Conservation (phyloP, 179 eudicot species). For the Corrigiola litoralis region DNA sequence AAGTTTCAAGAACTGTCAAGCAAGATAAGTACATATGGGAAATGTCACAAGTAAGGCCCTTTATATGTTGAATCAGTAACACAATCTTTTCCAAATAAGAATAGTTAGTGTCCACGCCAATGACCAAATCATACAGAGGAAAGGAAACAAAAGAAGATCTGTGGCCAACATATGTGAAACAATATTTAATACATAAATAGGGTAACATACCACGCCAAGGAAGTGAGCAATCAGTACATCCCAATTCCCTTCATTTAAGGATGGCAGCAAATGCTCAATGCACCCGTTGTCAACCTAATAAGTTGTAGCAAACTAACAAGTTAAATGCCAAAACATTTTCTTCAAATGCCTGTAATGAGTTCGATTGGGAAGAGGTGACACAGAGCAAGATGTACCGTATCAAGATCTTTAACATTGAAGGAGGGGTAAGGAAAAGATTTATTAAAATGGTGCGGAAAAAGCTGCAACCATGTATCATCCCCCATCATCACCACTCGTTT, state of each 20-base stretch:
- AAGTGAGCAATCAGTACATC: slow-evolving; percentile 97
- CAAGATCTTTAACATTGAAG: slow-evolving; percentile 91
- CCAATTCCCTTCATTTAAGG: slow-evolving; percentile 69
- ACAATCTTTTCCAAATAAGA: too few relatives aligned
- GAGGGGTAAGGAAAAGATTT: slow-evolving; percentile 89
- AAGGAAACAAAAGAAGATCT: background rate
- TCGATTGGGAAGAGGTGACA: background rate
- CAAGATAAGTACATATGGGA: too few relatives aligned
- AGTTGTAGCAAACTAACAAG: slow-evolving; percentile 9
- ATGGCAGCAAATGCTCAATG: slow-evolving; percentile 66
- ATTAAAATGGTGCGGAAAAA: slow-evolving; percentile 86
- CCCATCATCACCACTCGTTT: slow-evolving; percentile 98
- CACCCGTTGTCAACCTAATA: slow-evolving; percentile 90
- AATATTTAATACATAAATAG: background rate
- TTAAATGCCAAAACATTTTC: background rate
- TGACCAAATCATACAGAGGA: background rate
- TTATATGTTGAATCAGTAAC: too few relatives aligned
- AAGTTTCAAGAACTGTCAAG: too few relatives aligned
- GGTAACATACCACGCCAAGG: slow-evolving; percentile 85
- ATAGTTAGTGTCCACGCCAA: too few relatives aligned
- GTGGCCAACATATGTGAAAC: background rate
- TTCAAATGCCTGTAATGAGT: background rate
- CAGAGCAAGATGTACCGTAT: slow-evolving; percentile 53
- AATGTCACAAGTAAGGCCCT: too few relatives aligned
- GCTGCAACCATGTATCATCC: slow-evolving; percentile 95